Conservation (phyloP, 192 early-diverging fungal genomes). For the Umbelopsis vinacea region DNA sequence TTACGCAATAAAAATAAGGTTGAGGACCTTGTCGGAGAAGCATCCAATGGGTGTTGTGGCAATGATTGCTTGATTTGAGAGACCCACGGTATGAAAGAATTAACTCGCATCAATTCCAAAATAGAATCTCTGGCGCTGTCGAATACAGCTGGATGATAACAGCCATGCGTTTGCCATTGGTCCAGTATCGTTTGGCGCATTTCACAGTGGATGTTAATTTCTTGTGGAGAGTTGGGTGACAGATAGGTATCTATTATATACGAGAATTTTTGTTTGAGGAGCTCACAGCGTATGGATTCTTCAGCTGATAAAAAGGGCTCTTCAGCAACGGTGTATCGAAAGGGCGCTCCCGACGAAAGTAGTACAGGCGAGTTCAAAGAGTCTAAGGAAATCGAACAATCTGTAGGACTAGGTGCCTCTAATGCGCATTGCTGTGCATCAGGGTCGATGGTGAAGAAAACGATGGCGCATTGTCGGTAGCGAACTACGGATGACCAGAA, state of each 20-base stretch:
- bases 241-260: constrained; percentile 28
- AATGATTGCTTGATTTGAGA: background rate
- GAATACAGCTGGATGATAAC: constrained; percentile 29
- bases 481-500: constrained; percentile 33
- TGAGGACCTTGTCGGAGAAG: background rate
- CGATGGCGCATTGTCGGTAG: constrained; percentile 9
- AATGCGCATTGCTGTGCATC: constrained; percentile 7
- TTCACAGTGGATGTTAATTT: constrained; percentile 43
- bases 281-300: constrained; percentile 1
- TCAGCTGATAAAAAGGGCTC: background rate
- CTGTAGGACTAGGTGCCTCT: background rate
- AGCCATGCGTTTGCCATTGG: constrained; percentile 6
- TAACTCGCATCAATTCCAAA: constrained; percentile 39
- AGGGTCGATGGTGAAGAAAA: constrained; percentile 10
- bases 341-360: background rate
- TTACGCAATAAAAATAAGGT: background rate
- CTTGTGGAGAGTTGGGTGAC: constrained; percentile 31
- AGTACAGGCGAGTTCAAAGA: background rate
- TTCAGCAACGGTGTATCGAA: constrained; percentile 6
- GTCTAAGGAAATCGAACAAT: background rate
- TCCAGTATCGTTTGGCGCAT: constrained; percentile 35
- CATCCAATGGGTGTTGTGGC: background rate
- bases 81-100: constrained; percentile 40
- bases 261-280: constrained; percentile 14
- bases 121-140: constrained; percentile 23